A percentile compares a stretch with the other conserved stretches of the same genome.
Conservation (phyloP, 345 rosid species). For the Corchorus capsularis region DNA sequence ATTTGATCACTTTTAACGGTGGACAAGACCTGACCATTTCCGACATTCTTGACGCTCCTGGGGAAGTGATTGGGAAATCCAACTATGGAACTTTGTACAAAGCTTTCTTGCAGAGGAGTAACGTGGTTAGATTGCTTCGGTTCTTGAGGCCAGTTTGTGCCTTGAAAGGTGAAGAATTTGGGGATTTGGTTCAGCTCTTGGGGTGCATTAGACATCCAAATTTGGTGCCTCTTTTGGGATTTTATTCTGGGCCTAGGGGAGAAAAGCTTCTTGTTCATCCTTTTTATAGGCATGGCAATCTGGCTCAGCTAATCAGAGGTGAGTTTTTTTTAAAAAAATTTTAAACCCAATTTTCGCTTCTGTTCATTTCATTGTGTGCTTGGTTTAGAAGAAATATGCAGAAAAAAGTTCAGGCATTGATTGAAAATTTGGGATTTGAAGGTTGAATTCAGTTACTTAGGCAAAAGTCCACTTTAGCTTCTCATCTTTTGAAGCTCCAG, state of each 20-base stretch:
- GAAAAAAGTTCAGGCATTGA: not conserved
- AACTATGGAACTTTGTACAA: slow-evolving; percentile 83
- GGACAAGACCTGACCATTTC: slow-evolving; percentile 69
- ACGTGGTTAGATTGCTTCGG: slow-evolving; percentile 61
- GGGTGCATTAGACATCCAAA: slow-evolving; percentile 72
- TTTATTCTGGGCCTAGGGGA: slow-evolving; percentile 81
- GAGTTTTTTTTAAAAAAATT: slow-evolving; percentile 27
- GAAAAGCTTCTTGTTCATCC: slow-evolving; percentile 95
- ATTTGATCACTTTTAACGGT: slow-evolving; percentile 60
- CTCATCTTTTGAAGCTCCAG: slow-evolving; percentile 1
- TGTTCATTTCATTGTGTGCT: not conserved
- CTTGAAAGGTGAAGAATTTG: slow-evolving; percentile 49
- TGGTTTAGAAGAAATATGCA: slow-evolving; percentile 15
- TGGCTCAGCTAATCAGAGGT: slow-evolving; percentile 77
- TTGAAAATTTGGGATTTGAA: not conserved
- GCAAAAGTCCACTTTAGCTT: not conserved
- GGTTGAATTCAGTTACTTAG: not conserved
- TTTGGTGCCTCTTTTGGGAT: slow-evolving; percentile 87
- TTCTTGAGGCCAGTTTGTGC: slow-evolving; percentile 81
- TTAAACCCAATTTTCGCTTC: not conserved
- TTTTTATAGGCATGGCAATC: slow-evolving; percentile 61
- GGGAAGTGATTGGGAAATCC: slow-evolving; percentile 93
- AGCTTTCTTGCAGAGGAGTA: slow-evolving; percentile 64
- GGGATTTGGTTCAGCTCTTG: slow-evolving; percentile 48
- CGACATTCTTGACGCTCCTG: slow-evolving; percentile 93